Evolutionary conservation across 495 filamentous ascomycete genomes (phyloP), one percentile per base, ranked within the genome.

Genomic region (Hypomontagnella monticulosa): DNA sequence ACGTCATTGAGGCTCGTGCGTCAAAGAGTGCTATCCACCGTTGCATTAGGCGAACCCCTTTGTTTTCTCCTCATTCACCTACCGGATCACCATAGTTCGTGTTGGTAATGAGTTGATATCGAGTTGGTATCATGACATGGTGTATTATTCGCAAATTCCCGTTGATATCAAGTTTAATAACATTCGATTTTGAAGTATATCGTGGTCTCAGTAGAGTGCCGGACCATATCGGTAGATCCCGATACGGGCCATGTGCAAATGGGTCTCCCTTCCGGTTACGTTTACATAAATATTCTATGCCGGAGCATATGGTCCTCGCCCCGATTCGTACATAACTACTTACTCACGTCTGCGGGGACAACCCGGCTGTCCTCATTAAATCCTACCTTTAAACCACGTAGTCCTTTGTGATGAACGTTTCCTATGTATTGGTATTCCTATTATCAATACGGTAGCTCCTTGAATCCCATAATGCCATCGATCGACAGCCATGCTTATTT

Each of bases 231-330:
- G 61, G 61, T 53, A 65, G 47, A 42, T 65, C 32, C 61, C 54
- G 61, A 34, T 57, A 48, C 27, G 8, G 44, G 20, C 18, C 27
- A 51, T 63, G 57, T 40, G 23, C 23, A 27, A 32, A 44, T 10
- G 16, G 30, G 18, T 1, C n/a, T 4, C 27, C 15, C 14, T 43
- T 51, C 1, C 10, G 14, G 18, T 48, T 30, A 15, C 14, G 43
- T 15, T 42, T 46, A 53, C n/a, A 15, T 46, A 34, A 16, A 53
- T 61, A 61, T 32, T 18, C 12, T 9, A 15, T 1, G 14, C 5
- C 63, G 63, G 63, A 66, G 63, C 56, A 47, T 34, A 60, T 56
- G 37, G 55, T 66, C 63, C 63, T 51, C 19, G 40, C 57, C 63
- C 34, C 57, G 44, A 1, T 57, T 67, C 12, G 3, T 67, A 41